Evolutionary conservation across 176 grass and related monocot genomes (phyloP), one percentile per base, ranked within the genome.

Genomic region (Chloris gayana): DNA sequence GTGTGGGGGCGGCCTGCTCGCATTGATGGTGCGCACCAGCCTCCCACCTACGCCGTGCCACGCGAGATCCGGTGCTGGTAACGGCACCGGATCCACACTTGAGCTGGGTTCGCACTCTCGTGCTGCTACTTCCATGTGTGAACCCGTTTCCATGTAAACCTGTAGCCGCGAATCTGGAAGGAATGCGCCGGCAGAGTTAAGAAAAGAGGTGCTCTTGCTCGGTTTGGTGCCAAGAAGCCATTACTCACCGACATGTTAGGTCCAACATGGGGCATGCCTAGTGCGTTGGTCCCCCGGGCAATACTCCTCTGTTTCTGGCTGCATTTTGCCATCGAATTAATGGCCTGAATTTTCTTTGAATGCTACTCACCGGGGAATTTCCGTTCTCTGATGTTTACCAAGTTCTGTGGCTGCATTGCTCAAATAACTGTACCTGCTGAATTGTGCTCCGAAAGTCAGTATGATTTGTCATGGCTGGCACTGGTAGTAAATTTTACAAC

Each of bases 21-120:
- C 87, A 89, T 89, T 89, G 17, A 89, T 89, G 64, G 46, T 30
- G 58, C 76, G 58, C 68, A 83, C 74, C 74, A 59, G 74, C 63
- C 75, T 6, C 31, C 75, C 56, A 76, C 82, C 82, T 59, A 88
- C 73, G 21, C 39, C 2, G 33, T 30, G 25, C 49, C 7, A 8
- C 72, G 38, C 39, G 34, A 29, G n/a, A 83, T 74, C 61, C 22
- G 34, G 67, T 62, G 80, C 30, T 30, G 74, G 51, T 51, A 74
- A 69, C 64, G 76, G 56, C 56, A 81, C 33, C 64, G 30, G 33
- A 88, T 58, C 30, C 64, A 49, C 72, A 32, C 64, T 51, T 74
- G 31, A 15, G 53, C n/a, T n/a, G 21, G 15, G 74, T 31, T 38
- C 10, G 10, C 60, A 32, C 50, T 21, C 4, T 21, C 7, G 57